Evolutionary conservation across 306 rosid genomes (phyloP).

Genomic region (Prunus campanulata): DNA sequence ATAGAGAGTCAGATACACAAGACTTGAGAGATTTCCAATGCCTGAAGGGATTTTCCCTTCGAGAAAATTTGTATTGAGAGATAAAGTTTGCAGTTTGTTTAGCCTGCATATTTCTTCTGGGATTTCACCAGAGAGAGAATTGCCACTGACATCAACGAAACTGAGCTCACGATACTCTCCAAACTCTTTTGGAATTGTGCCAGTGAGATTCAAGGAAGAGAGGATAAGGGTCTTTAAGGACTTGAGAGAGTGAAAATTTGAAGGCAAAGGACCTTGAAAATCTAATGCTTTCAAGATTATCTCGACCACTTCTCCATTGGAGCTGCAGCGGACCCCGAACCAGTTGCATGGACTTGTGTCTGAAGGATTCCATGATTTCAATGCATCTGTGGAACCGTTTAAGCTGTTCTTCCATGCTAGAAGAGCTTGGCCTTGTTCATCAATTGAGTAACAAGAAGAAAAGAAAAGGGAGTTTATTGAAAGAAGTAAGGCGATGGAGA

Average conservation of each 20-base stretch:
- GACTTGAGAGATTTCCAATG: constrained; percentile 65
- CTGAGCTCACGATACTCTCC: constrained; percentile 56
- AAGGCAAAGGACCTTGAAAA: constrained; percentile 77
- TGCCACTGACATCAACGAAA: constrained; percentile 56
- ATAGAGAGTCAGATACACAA: constrained; percentile 53
- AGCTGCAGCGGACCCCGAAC: constrained; percentile 72
- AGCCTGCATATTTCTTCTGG: constrained; percentile 73
- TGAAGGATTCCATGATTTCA: constrained; percentile 63
- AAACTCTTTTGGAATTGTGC: constrained; percentile 60
- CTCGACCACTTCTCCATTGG: constrained; percentile 52
- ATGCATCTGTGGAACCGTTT: constrained; percentile 37
- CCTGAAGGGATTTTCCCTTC: constrained; percentile 59
- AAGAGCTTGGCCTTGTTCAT: constrained; percentile 81
- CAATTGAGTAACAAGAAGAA: constrained; percentile 56
- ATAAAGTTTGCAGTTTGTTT: constrained; percentile 46
- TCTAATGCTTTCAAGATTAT: constrained; percentile 49
- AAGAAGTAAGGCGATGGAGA: constrained; percentile 44
- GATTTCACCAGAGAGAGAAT: constrained; percentile 62
- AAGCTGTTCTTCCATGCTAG: constrained; percentile 70
- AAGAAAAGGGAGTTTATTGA: constrained; percentile 46
- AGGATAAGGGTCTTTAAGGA: constrained; percentile 50
- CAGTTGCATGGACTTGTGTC: constrained; percentile 69
- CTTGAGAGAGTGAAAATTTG: constrained; percentile 59
- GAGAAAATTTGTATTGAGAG: constrained; percentile 51
- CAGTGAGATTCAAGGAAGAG: constrained; percentile 62